phyloP scores from a whole-genome alignment of 495 filamentous ascomycete genomes.

The Thozetella sp. region DNA sequence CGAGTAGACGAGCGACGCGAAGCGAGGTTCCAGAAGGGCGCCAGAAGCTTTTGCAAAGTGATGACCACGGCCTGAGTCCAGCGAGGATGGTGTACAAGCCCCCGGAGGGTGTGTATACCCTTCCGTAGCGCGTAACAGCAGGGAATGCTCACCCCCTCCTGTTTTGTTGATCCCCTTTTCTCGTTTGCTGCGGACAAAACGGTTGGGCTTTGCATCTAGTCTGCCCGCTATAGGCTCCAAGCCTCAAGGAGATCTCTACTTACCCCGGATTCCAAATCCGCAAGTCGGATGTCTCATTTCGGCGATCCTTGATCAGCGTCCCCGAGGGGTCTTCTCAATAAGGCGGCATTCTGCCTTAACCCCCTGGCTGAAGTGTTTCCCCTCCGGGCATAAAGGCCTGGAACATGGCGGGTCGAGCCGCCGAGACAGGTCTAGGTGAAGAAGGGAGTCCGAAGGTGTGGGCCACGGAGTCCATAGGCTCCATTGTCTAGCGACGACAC shows the following conservation, averaged over 20 bases:
- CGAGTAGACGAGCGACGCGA: neutral
- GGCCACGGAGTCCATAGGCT: too few relatives aligned
- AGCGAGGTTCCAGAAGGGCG: neutral
- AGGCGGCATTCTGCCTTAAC: neutral
- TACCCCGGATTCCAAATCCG: neutral
- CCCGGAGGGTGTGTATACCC: too few relatives aligned
- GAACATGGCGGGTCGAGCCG: neutral
- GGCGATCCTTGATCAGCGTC: neutral
- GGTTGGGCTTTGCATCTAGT: too few relatives aligned
- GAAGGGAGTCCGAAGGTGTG: neutral
- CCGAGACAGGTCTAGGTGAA: neutral
- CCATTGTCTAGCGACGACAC: too few relatives aligned
- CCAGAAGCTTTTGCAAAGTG: neutral
- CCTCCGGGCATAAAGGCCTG: neutral
- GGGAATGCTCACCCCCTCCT: too few relatives aligned
- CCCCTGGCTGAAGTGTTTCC: conserved; percentile 1
- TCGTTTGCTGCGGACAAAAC: too few relatives aligned
- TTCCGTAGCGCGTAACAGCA: too few relatives aligned
- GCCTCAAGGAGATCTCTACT: too few relatives aligned
- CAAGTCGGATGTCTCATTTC: neutral
- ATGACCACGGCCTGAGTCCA: neutral
- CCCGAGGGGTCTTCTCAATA: neutral
- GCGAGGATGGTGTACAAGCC: neutral
- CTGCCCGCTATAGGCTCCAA: too few relatives aligned
- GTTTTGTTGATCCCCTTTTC: too few relatives aligned